phyloP scores from a whole-genome alignment of 345 rosid genomes.

The Cochlearia excelsa region DNA sequence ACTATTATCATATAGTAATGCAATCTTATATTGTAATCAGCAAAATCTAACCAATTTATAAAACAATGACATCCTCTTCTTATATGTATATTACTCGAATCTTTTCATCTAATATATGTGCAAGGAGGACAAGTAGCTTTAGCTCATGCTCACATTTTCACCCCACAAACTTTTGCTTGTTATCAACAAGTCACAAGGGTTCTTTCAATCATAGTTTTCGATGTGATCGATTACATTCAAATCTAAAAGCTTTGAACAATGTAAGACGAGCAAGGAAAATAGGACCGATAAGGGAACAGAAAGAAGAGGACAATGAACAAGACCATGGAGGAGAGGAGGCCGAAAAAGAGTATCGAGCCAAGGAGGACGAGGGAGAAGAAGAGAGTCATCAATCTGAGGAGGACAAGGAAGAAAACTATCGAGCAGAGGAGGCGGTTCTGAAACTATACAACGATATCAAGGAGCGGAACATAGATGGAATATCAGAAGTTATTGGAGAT shows the following conservation, averaged over 20 bases:
- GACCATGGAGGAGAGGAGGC: background rate
- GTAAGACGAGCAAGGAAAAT: slow-evolving; percentile 7
- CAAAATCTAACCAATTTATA: slow-evolving; percentile 7
- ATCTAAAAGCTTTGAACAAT: slow-evolving; percentile 7
- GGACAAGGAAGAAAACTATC: background rate
- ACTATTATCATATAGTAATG: background rate
- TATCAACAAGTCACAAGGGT: background rate
- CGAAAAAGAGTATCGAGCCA: background rate
- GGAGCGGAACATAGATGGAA: slow-evolving; percentile 40
- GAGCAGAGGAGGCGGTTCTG: slow-evolving; percentile 57
- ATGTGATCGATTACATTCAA: background rate
- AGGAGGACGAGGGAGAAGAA: slow-evolving; percentile 24
- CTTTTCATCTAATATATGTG: slow-evolving; percentile 10
- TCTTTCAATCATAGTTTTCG: slow-evolving; percentile 4
- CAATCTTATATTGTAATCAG: slow-evolving; percentile 7
- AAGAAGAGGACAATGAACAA: background rate
- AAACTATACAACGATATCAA: slow-evolving; percentile 55
- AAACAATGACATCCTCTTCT: slow-evolving; percentile 23
- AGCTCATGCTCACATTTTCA: background rate
- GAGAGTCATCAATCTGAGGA: background rate
- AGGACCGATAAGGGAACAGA: slow-evolving; percentile 9
- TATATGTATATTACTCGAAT: slow-evolving; percentile 3
- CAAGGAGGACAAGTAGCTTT: background rate
- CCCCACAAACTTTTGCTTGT: background rate
- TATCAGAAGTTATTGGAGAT: slow-evolving; percentile 62